Evolutionary conservation across 31 red algal genomes (phyloP).

Genomic region (Bonnemaisonia californica): DNA sequence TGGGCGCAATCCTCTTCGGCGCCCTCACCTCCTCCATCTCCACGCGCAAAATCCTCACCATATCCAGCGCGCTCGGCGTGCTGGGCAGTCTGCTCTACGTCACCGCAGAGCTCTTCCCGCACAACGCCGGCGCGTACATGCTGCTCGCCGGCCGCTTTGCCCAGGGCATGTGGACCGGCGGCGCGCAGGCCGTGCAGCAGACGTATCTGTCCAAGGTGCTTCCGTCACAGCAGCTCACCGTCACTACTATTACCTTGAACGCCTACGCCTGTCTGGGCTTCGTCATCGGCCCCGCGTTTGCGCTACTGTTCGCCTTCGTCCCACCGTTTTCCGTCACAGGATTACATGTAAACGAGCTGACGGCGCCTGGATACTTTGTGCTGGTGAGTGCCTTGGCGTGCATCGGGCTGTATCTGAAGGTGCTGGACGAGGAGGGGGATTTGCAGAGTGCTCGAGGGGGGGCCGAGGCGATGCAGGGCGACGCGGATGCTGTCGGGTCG

Average conservation of each 20-base stretch:
- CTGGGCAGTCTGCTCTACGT: constrained; percentile 45
- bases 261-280: constrained; percentile 53
- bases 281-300: constrained; percentile 50
- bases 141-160: constrained; percentile 31
- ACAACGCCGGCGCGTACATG: not conserved
- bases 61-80: constrained; percentile 19
- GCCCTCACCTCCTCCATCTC: not conserved
- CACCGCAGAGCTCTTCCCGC: constrained; percentile 13
- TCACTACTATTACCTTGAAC: constrained; percentile 40
- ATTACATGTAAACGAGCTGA: constrained; percentile 30
- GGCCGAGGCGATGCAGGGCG: too few relatives aligned
- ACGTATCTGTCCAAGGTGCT: constrained; percentile 28
- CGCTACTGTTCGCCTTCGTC: constrained; percentile 8
- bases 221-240: constrained; percentile 7
- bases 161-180: constrained; percentile 64
- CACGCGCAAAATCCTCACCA: constrained; percentile 2
- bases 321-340: not conserved
- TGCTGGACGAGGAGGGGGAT: constrained; percentile 26
- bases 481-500: not conserved
- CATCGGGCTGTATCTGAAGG: constrained; percentile 20
- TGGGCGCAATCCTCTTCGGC: constrained; percentile 53
- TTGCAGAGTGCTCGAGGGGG: too few relatives aligned
- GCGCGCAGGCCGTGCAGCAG: constrained; percentile 63
- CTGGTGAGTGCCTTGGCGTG: constrained; percentile 17
- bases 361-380: constrained; percentile 54